These are phyloP conservation scores for Plasmodium ovale DNA, from an alignment of 169 alveolate species.

Conservation along the genomic window DNA sequence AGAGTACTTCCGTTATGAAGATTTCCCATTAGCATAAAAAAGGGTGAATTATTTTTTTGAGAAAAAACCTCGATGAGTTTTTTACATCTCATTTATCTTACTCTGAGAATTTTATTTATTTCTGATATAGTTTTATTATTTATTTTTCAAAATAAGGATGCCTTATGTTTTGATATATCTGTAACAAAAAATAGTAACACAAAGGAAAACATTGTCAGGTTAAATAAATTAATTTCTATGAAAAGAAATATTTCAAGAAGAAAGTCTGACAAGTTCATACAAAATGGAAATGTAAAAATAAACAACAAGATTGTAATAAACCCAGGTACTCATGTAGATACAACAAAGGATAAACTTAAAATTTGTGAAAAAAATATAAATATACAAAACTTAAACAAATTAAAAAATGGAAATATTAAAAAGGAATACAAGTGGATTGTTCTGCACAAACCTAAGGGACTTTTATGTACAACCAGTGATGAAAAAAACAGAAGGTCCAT, in stretches of 20 bases:
- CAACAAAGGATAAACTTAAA: slow-evolving; percentile 33
- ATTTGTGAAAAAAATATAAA: slow-evolving; percentile 18
- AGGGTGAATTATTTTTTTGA: too few species aligned
- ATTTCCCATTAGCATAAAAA: too few species aligned
- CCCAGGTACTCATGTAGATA: slow-evolving; percentile 73
- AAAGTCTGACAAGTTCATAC: slow-evolving; percentile 61
- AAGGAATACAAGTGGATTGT: slow-evolving; percentile 51
- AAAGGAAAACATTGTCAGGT: slow-evolving; percentile 34
- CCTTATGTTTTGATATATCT: slow-evolving; percentile 17
- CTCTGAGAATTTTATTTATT: too few species aligned
- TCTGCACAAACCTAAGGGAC: slow-evolving; percentile 72
- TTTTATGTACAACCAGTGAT: slow-evolving; percentile 62
- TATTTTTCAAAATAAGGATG: background rate
- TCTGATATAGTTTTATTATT: too few species aligned
- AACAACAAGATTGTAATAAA: slow-evolving; percentile 42
- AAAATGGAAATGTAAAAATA: slow-evolving; percentile 64
- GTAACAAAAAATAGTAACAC: background rate
- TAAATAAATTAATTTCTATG: slow-evolving; percentile 55
- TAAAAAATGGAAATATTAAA: slow-evolving; percentile 3
- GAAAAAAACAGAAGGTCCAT: slow-evolving; percentile 64
- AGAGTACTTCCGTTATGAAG: too few species aligned
- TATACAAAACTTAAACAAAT: slow-evolving; percentile 3
- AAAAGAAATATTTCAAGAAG: slow-evolving; percentile 55
- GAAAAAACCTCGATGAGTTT: too few species aligned
- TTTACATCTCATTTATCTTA: too few species aligned